Evolutionary conservation across 768 basidiomycete genomes (phyloP).

Genomic region (Nevesoporus exiguus): DNA sequence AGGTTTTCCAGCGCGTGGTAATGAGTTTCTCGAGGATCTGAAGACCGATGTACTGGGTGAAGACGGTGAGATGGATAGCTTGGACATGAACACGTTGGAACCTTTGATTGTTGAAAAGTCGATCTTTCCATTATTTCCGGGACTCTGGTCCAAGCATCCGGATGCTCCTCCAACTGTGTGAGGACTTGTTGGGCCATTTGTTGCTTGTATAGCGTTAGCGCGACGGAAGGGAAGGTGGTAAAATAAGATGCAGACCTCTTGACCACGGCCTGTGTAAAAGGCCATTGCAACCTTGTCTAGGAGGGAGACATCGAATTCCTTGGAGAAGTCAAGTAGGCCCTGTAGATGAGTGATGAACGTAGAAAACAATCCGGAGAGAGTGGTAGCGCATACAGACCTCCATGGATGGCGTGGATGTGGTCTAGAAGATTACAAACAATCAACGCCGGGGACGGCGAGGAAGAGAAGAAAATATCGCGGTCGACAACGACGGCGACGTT

Average conservation of each 20-base stretch:
- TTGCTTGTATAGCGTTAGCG: constrained; percentile 56
- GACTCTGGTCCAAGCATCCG: constrained; percentile 96
- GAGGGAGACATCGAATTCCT: constrained; percentile 88
- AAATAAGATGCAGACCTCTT: constrained; percentile 57
- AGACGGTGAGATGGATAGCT: constrained; percentile 13
- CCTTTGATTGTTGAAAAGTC: constrained; percentile 83
- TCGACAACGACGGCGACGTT: constrained; percentile 22
- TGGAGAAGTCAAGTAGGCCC: constrained; percentile 90
- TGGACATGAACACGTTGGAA: constrained; percentile 22
- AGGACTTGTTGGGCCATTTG: constrained; percentile 90
- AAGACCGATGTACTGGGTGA: constrained; percentile 82
- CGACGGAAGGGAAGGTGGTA: constrained; percentile 1
- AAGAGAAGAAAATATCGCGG: constrained; percentile 8
- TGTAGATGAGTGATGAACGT: constrained; percentile 30
- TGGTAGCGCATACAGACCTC: constrained; percentile 30
- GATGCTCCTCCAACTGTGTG: constrained; percentile 94
- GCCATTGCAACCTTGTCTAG: constrained; percentile 93
- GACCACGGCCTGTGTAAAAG: constrained; percentile 81
- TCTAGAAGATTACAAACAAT: constrained; percentile 5
- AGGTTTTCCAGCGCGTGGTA: constrained; percentile 90
- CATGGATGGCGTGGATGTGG: constrained; percentile 28
- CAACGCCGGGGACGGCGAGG: constrained; percentile 11
- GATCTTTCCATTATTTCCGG: constrained; percentile 89
- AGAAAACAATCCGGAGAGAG: not conserved
- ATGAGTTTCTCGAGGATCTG: constrained; percentile 97